Evolutionary conservation across 2,329 filamentous ascomycete species (phyloP).

Genomic region (Zasmidium cellare): DNA sequence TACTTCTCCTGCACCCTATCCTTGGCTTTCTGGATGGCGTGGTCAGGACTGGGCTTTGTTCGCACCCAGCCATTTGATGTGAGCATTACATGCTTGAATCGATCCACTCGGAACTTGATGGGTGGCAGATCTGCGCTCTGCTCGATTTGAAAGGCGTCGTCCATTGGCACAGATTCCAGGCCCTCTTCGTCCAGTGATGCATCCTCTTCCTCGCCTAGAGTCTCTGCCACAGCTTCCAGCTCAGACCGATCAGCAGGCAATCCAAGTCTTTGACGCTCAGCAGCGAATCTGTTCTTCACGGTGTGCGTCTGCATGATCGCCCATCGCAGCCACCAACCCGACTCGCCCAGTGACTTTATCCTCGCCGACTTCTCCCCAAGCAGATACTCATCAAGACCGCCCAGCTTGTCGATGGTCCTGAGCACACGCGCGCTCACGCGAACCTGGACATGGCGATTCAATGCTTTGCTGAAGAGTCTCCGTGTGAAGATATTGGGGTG

Average conservation of each 20-base stretch:
- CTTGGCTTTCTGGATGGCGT: slow-evolving; percentile 17
- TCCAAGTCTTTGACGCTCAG: slow-evolving; percentile 66
- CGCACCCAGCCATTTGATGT: slow-evolving; percentile 32
- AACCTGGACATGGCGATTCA: slow-evolving; percentile 65
- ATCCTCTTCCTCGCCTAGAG: slow-evolving; percentile 15
- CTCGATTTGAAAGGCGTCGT: slow-evolving; percentile 31
- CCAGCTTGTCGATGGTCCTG: slow-evolving; percentile 72
- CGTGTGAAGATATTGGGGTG: slow-evolving; percentile 70
- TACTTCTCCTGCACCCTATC: slow-evolving; percentile 24
- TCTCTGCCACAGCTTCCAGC: slow-evolving; percentile 19
- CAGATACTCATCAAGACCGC: slow-evolving; percentile 89
- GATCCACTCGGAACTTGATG: slow-evolving; percentile 34
- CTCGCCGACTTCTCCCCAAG: slow-evolving; percentile 75
- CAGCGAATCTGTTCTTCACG: slow-evolving; percentile 65
- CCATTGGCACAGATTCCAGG: slow-evolving; percentile 25
- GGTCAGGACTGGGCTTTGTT: slow-evolving; percentile 20
- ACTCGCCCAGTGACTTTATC: slow-evolving; percentile 82
- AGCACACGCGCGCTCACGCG: slow-evolving; percentile 68
- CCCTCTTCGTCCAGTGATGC: slow-evolving; percentile 18
- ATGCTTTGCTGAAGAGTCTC: slow-evolving; percentile 63
- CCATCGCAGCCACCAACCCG: slow-evolving; percentile 89
- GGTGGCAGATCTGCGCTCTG: slow-evolving; percentile 23
- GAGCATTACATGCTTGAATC: slow-evolving; percentile 30
- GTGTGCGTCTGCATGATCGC: slow-evolving; percentile 76
- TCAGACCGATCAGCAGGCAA: slow-evolving; percentile 46